These are phyloP conservation scores for Paraphoma chrysanthemicola DNA, from an alignment of 2,329 filamentous ascomycete genomes.

Conservation along the genomic window DNA sequence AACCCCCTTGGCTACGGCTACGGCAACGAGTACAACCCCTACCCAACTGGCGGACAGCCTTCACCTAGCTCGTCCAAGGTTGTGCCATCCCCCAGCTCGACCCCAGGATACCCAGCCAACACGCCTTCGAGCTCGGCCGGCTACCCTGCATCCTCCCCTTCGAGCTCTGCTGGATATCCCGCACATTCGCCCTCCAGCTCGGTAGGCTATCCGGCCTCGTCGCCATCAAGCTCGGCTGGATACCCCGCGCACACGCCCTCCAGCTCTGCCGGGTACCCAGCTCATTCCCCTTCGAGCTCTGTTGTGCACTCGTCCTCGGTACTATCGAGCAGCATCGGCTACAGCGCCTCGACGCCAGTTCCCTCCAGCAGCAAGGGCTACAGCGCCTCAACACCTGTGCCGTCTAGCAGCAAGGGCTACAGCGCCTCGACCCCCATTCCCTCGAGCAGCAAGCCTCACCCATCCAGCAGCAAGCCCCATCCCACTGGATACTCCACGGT, in stretches of 20 bases:
- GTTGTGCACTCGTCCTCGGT: conserved; percentile 6
- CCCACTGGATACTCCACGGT: conserved; percentile 16
- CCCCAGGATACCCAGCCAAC: neutral
- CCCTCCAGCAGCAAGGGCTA: neutral
- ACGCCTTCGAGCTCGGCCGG: conserved; percentile 8
- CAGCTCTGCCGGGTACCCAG: conserved; percentile 2
- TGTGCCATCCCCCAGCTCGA: neutral
- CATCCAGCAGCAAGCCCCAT: neutral
- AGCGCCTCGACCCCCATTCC: conserved; percentile 3
- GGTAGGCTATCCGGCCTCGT: conserved; percentile 14
- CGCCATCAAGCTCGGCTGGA: neutral
- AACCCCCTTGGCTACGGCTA: conserved; percentile 33
- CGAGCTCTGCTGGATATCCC: conserved; percentile 6
- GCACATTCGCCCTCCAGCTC: conserved; percentile 14
- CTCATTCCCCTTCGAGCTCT: neutral
- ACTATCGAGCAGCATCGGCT: neutral
- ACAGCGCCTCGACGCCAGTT: neutral
- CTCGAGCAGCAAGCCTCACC: conserved; percentile 7
- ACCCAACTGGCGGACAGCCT: conserved; percentile 18
- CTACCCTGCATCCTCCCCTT: conserved; percentile 3
- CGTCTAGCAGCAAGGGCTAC: conserved; percentile 7
- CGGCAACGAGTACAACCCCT: conserved; percentile 14
- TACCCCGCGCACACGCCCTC: conserved; percentile 12
- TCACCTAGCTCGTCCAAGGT: conserved; percentile 6
- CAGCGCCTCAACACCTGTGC: neutral